Percentiles rank a stretch among this genome's conserved stretches.
These are phyloP conservation scores for Cutaneotrichosporon arboriforme DNA, from an alignment of 1,284 basidiomycete genomes.

Conservation along the genomic window DNA sequence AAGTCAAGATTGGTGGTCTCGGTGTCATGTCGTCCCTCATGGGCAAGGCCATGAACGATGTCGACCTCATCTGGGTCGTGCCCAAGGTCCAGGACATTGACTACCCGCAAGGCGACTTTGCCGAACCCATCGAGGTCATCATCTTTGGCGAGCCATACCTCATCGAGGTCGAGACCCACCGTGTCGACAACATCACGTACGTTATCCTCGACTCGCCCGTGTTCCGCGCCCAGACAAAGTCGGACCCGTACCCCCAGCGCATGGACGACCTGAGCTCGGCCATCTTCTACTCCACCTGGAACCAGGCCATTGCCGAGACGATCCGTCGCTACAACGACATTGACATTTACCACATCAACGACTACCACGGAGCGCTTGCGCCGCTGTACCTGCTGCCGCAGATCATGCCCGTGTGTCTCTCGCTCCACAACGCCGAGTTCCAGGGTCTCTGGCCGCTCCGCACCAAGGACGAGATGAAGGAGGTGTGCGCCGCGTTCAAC, in stretches of 20 bases:
- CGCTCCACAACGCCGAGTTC: slow-evolving; percentile 94
- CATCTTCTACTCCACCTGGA: slow-evolving; percentile 96
- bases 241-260: slow-evolving; percentile 86
- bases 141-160: slow-evolving; percentile 92
- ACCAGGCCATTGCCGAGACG: slow-evolving; percentile 85
- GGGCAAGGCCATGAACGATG: slow-evolving; percentile 94
- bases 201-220: slow-evolving; percentile 88
- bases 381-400: slow-evolving; percentile 84
- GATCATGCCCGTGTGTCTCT: slow-evolving; percentile 79
- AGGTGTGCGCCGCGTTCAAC: slow-evolving; percentile 92
- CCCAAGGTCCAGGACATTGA: slow-evolving; percentile 90
- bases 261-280: slow-evolving; percentile 94
- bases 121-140: slow-evolving; percentile 87
- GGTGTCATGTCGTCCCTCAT: slow-evolving; percentile 94
- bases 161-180: slow-evolving; percentile 87
- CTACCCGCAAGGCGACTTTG: slow-evolving; percentile 80
- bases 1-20: slow-evolving; percentile 92
- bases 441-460: slow-evolving; percentile 90
- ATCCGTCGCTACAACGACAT: slow-evolving; percentile 75
- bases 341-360: slow-evolving; percentile 64
- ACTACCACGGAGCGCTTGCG: slow-evolving; percentile 85
- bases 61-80: slow-evolving; percentile 84
- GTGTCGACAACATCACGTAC: slow-evolving; percentile 87
- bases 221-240: slow-evolving; percentile 88
- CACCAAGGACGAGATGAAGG: slow-evolving; percentile 95